These are phyloP conservation scores for Gastrolobium villosum DNA, from an alignment of 306 rosid species.

Conservation along the genomic window DNA sequence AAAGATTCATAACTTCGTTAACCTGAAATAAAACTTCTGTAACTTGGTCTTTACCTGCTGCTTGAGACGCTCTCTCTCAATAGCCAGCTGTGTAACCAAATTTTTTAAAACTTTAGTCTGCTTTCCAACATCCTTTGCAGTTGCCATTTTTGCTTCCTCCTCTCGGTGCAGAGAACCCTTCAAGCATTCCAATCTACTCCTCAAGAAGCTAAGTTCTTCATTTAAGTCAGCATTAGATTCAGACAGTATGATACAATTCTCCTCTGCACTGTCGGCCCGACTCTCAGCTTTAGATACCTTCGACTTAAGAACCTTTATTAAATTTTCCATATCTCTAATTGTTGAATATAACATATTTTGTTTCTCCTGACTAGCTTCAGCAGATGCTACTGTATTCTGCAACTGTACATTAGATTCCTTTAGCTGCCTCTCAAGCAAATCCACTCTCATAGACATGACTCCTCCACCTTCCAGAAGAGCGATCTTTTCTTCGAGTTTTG, in stretches of 20 bases:
- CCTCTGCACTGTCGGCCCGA: constrained; percentile 75
- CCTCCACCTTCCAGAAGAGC: constrained; percentile 45
- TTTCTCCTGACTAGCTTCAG: constrained; percentile 80
- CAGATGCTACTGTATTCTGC: constrained; percentile 69
- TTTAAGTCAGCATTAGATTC: constrained; percentile 73
- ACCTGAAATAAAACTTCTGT: constrained; percentile 28
- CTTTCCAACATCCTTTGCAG: constrained; percentile 67
- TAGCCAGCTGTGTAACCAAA: constrained; percentile 68
- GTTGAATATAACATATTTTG: constrained; percentile 66
- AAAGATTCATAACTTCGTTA: constrained; percentile 20
- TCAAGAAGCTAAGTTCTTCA: constrained; percentile 68
- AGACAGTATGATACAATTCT: constrained; percentile 67
- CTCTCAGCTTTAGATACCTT: constrained; percentile 71
- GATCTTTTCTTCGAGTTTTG: constrained; percentile 58
- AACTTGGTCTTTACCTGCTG: constrained; percentile 62
- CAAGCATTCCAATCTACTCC: constrained; percentile 60
- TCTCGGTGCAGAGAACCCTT: constrained; percentile 71
- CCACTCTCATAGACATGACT: constrained; percentile 46
- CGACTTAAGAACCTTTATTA: constrained; percentile 72
- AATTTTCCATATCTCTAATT: constrained; percentile 72
- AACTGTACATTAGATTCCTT: constrained; percentile 60
- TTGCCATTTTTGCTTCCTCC: constrained; percentile 66
- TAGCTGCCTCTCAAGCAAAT: constrained; percentile 66
- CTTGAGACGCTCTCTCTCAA: constrained; percentile 87
- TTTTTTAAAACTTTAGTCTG: constrained; percentile 63